A percentile compares a stretch with the other conserved stretches of the same genome.
Evolutionary conservation across 2,329 filamentous ascomycete species (phyloP).

Genomic region (Colletotrichum sp.): DNA sequence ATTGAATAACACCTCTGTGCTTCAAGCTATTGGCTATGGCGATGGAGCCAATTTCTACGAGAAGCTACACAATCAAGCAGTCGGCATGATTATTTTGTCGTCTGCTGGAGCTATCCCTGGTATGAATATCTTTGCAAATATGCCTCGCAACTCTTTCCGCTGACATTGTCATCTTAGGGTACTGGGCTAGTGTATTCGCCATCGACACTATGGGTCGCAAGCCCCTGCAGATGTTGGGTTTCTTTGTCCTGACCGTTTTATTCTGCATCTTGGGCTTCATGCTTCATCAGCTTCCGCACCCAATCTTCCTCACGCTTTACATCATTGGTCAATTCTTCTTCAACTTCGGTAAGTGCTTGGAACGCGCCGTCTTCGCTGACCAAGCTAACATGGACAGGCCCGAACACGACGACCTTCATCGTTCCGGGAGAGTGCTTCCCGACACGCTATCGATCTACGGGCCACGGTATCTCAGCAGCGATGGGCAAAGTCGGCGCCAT

Average conservation of each 20-base stretch:
- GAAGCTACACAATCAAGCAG: conserved; percentile 72
- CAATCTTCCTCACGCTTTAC: conserved; percentile 63
- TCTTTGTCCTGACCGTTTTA: conserved; percentile 63
- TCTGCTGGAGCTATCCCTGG: conserved; percentile 73
- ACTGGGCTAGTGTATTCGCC: conserved; percentile 76
- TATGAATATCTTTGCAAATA: background rate
- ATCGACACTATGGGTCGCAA: conserved; percentile 81
- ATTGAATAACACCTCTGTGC: conserved; percentile 76
- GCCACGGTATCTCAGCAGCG: conserved; percentile 70
- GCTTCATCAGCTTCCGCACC: conserved; percentile 52
- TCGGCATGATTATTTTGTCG: conserved; percentile 78
- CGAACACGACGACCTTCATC: conserved; percentile 71
- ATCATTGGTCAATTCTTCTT: conserved; percentile 70
- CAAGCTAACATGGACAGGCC: conserved; percentile 33
- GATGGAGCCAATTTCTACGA: conserved; percentile 68
- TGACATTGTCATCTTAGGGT: conserved; percentile 54
- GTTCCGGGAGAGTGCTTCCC: conserved; percentile 70
- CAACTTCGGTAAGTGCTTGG: conserved; percentile 50
- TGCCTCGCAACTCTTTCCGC: background rate
- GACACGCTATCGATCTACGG: conserved; percentile 65
- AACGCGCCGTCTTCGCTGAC: background rate
- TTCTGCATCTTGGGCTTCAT: conserved; percentile 69
- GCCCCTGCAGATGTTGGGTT: conserved; percentile 72
- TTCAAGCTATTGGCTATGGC: conserved; percentile 75
- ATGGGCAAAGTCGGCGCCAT: conserved; percentile 73